These are phyloP conservation scores for Solanum raphanifolium DNA, from an alignment of 257 asterid species.

Conservation along the genomic window DNA sequence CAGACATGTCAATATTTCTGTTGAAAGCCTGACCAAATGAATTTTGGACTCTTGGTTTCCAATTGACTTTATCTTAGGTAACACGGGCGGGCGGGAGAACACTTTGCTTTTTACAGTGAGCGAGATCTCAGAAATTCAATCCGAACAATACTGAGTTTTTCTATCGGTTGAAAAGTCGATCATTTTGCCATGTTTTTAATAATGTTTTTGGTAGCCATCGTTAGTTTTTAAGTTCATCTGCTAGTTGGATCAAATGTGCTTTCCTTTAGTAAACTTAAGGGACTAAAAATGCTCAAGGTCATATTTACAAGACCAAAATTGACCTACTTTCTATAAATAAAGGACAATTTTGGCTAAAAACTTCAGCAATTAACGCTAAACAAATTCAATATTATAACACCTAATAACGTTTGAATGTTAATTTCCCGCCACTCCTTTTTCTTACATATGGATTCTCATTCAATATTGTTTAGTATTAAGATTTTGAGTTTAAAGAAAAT, in stretches of 20 bases:
- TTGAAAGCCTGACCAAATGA: background rate
- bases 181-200: background rate
- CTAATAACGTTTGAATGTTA: background rate
- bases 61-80: background rate
- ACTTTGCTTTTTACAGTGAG: background rate
- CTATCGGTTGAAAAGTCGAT: too few relatives aligned
- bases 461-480: background rate
- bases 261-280: background rate
- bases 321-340: background rate
- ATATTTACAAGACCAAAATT: background rate
- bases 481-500: background rate
- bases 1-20: background rate
- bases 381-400: background rate
- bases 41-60: background rate
- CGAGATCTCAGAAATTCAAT: too few relatives aligned
- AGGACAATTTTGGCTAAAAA: background rate
- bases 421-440: background rate
- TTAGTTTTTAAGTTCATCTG: background rate
- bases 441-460: background rate
- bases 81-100: background rate
- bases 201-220: background rate
- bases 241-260: background rate
- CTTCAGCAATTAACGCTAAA: background rate
- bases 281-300: background rate
- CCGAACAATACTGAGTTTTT: background rate